Evolutionary conservation across 805 yeast genomes (phyloP).

Genomic region (Yarrowia sp.): DNA sequence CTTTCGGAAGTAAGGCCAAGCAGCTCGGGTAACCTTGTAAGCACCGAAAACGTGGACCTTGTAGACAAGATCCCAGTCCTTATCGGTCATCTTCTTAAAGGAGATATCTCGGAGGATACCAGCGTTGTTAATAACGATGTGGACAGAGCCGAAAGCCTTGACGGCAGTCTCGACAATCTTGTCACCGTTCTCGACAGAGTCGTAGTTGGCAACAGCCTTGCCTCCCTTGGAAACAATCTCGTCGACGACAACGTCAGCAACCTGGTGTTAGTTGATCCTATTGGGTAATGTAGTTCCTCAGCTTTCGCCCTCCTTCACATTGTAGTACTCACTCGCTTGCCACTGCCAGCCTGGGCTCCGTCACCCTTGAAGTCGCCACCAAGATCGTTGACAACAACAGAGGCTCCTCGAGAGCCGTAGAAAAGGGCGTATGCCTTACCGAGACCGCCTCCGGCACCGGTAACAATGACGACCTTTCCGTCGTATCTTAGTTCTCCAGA

Average conservation of each 20-base stretch:
- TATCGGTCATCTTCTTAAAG: constrained; percentile 78
- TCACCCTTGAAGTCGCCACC: constrained; percentile 80
- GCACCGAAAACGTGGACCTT: constrained; percentile 92
- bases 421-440: constrained; percentile 86
- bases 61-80: constrained; percentile 73
- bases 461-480: constrained; percentile 84
- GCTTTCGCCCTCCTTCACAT: neutral
- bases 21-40: constrained; percentile 76
- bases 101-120: constrained; percentile 89
- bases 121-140: constrained; percentile 87
- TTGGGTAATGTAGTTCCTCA: neutral
- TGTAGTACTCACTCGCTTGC: constrained; percentile 24
- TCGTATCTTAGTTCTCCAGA: constrained; percentile 49
- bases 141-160: constrained; percentile 82
- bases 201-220: constrained; percentile 87
- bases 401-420: constrained; percentile 87
- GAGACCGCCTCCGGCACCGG: constrained; percentile 98
- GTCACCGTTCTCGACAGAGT: constrained; percentile 82
- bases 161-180: constrained; percentile 83
- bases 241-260: constrained; percentile 85
- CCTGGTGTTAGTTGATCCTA: constrained; percentile 45
- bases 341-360: constrained; percentile 45
- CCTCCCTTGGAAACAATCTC: constrained; percentile 79
- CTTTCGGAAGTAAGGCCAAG: constrained; percentile 84
- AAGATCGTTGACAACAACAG: constrained; percentile 90